phyloP scores from a whole-genome alignment of 495 filamentous ascomycete genomes.

The Gamarada debralockiae region DNA sequence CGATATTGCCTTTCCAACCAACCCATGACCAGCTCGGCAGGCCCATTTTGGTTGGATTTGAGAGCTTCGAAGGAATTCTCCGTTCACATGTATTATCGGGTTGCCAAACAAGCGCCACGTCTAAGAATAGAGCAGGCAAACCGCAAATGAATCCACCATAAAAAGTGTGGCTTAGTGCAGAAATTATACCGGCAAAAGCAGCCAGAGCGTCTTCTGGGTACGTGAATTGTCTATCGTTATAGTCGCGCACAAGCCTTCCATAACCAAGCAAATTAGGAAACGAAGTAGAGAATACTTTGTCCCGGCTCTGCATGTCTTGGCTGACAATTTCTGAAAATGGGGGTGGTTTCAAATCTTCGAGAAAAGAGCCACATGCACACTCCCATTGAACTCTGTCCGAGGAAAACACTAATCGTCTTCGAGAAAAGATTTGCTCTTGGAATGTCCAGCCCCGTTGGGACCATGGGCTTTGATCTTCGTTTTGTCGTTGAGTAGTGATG shows the following conservation, averaged over 20 bases:
- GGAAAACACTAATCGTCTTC: background rate
- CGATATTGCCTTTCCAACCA: slow-evolving; percentile 2
- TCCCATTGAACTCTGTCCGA: slow-evolving; percentile 1
- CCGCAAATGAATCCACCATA: slow-evolving; percentile 10
- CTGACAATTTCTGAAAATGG: background rate
- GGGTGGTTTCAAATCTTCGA: slow-evolving; percentile 2
- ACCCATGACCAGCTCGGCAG: slow-evolving; percentile 12
- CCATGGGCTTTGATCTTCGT: background rate
- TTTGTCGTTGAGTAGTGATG: background rate
- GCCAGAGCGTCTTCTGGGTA: slow-evolving; percentile 9
- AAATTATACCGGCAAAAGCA: slow-evolving; percentile 5
- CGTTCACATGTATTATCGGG: background rate
- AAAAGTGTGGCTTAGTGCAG: slow-evolving; percentile 1
- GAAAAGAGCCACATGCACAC: background rate
- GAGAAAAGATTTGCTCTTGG: slow-evolving; percentile 10
- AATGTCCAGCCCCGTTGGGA: slow-evolving; percentile 13
- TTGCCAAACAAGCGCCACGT: slow-evolving; percentile 5
- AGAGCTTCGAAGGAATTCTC: background rate
- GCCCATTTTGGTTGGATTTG: background rate
- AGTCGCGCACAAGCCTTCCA: background rate
- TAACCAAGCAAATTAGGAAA: background rate
- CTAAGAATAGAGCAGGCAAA: slow-evolving; percentile 9
- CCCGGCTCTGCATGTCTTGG: background rate
- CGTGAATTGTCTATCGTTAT: slow-evolving; percentile 6
- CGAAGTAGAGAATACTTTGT: background rate